A percentile compares a stretch with the other conserved stretches of the same genome.
phyloP scores from a whole-genome alignment of 2,329 filamentous ascomycete species.

The Mycosphaerella sp. region DNA sequence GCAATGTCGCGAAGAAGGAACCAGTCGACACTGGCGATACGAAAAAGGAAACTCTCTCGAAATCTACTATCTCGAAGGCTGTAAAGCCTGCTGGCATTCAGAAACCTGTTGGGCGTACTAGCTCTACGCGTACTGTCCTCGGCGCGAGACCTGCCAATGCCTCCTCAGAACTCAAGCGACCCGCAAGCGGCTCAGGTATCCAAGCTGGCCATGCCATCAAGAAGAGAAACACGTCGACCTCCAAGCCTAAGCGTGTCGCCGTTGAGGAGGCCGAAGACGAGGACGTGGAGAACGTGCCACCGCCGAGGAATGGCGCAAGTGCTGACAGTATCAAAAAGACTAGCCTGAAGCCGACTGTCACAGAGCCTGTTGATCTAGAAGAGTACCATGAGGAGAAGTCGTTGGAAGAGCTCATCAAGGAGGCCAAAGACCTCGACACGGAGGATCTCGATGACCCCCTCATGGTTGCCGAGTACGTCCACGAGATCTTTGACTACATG shows the following conservation, averaged over 20 bases:
- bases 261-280: conserved; percentile 47
- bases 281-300: conserved; percentile 59
- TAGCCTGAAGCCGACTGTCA: conserved; percentile 30
- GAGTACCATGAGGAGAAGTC: conserved; percentile 35
- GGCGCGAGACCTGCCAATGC: conserved; percentile 62
- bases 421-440: conserved; percentile 63
- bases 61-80: conserved; percentile 69
- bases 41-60: conserved; percentile 45
- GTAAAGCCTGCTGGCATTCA: conserved; percentile 73
- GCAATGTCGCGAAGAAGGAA: conserved; percentile 82
- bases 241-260: conserved; percentile 46
- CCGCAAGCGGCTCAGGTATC: conserved; percentile 65
- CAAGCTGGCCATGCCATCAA: conserved; percentile 59
- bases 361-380: conserved; percentile 33
- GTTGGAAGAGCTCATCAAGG: conserved; percentile 35
- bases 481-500: conserved; percentile 95
- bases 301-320: conserved; percentile 47
- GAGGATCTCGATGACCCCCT: conserved; percentile 91
- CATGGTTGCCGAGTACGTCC: conserved; percentile 97
- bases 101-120: conserved; percentile 55
- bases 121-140: conserved; percentile 54
- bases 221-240: conserved; percentile 56
- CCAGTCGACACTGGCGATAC: conserved; percentile 54
- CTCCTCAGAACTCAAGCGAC: conserved; percentile 60
- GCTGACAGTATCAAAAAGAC: conserved; percentile 44